These are phyloP conservation scores for Euphorbia neoarborescens DNA, from an alignment of 441 rosid genomes.

Conservation along the genomic window DNA sequence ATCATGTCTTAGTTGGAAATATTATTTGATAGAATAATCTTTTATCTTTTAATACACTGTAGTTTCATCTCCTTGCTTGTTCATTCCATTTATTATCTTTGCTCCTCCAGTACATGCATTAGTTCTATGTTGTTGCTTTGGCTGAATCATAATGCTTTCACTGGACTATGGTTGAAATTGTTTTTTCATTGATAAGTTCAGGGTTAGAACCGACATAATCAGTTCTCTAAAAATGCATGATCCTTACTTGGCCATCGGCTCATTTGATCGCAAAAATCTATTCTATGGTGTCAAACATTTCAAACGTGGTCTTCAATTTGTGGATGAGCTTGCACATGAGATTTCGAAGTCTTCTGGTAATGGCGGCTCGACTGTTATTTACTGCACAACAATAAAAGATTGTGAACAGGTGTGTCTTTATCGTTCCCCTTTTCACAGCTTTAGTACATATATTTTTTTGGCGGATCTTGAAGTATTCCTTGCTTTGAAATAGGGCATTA, in stretches of 20 bases:
- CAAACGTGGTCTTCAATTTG: slow-evolving; percentile 26
- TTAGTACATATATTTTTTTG: background rate
- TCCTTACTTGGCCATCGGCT: slow-evolving; percentile 40
- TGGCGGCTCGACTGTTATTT: slow-evolving; percentile 35
- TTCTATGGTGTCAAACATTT: slow-evolving; percentile 43
- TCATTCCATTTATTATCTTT: background rate
- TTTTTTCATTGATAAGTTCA: slow-evolving; percentile 12
- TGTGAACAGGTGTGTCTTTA: slow-evolving; percentile 33
- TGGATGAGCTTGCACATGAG: slow-evolving; percentile 40
- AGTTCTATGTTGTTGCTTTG: background rate
- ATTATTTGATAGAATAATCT: no score
- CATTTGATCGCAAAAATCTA: slow-evolving; percentile 47
- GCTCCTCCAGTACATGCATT: background rate
- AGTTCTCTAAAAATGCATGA: slow-evolving; percentile 38
- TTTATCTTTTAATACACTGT: background rate
- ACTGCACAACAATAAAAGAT: slow-evolving; percentile 44
- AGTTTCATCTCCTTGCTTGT: background rate
- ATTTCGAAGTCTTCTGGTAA: slow-evolving; percentile 27
- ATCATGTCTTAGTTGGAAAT: background rate
- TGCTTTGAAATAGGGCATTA: background rate
- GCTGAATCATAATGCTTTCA: background rate
- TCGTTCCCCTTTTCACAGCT: background rate
- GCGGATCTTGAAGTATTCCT: background rate
- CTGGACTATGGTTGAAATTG: background rate
- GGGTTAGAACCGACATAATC: slow-evolving; percentile 38